These are phyloP conservation scores for Fusarium miscanthi DNA, from an alignment of 2,329 filamentous ascomycete species.

Conservation along the genomic window DNA sequence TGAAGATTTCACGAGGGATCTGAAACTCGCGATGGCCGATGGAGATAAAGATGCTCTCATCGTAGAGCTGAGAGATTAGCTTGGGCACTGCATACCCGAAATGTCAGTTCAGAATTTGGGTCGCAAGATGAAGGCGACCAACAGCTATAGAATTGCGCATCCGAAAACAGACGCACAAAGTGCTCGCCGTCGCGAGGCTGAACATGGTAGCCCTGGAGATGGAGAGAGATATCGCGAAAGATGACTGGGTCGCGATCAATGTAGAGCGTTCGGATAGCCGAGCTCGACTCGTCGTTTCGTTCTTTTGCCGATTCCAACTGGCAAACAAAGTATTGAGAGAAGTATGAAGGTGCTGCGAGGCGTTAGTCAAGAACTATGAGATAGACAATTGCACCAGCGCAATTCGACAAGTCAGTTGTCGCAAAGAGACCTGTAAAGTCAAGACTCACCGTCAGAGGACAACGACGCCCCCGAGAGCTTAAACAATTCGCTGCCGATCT, in stretches of 20 bases:
- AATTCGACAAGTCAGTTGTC: slow-evolving; percentile 1
- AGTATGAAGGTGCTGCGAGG: slow-evolving; percentile 86
- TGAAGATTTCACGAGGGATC: slow-evolving; percentile 89
- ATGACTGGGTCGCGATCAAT: slow-evolving; percentile 93
- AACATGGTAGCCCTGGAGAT: slow-evolving; percentile 93
- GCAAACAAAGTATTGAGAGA: slow-evolving; percentile 91
- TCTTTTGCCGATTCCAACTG: slow-evolving; percentile 76
- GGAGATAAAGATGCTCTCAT: slow-evolving; percentile 90
- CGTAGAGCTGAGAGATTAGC: slow-evolving; percentile 89
- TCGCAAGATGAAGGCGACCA: slow-evolving; percentile 48
- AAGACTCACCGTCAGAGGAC: slow-evolving; percentile 73
- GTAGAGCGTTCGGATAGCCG: slow-evolving; percentile 81
- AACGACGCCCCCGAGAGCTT: slow-evolving; percentile 79
- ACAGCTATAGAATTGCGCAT: slow-evolving; percentile 94
- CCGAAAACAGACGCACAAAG: slow-evolving; percentile 92
- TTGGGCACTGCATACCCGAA: slow-evolving; percentile 73
- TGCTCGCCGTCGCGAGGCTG: slow-evolving; percentile 83
- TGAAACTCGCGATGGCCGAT: slow-evolving; percentile 90
- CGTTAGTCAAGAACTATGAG: slow-evolving; percentile 17
- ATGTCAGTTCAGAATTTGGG: background rate
- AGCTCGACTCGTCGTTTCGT: slow-evolving; percentile 62
- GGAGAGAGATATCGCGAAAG: slow-evolving; percentile 88
- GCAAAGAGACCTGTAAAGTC: slow-evolving; percentile 1
- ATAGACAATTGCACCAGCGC: background rate
- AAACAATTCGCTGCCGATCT: slow-evolving; percentile 78